Evolutionary conservation across 352 stramenopile genomes (phyloP).

Genomic region (Plasmopara viticola): DNA sequence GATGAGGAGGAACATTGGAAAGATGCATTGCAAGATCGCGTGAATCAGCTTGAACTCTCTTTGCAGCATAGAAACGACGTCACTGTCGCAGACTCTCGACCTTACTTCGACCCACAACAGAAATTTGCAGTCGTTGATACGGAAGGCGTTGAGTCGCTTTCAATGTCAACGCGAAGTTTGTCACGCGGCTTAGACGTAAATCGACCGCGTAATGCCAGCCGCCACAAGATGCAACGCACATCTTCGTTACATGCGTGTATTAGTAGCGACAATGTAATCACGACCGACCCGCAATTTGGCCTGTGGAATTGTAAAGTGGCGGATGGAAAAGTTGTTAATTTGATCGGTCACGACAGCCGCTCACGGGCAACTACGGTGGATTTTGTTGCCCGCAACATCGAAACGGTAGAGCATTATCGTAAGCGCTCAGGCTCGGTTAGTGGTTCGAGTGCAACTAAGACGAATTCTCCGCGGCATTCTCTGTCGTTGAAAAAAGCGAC

Average conservation of each 20-base stretch:
- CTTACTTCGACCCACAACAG: conserved; percentile 13
- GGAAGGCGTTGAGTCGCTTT: conserved; percentile 15
- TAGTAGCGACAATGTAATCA: conserved; percentile 13
- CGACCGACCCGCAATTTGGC: conserved; percentile 6
- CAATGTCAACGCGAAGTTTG: conserved; percentile 9
- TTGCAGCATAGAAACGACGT: conserved; percentile 36
- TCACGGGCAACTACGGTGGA: conserved; percentile 29
- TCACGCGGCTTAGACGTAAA: conserved; percentile 3
- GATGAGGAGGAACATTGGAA: conserved; percentile 80
- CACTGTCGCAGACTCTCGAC: conserved; percentile 11
- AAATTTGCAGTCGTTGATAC: conserved; percentile 4
- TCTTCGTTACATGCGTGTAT: conserved; percentile 30
- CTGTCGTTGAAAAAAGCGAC: conserved; percentile 29
- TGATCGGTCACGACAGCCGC: conserved; percentile 16
- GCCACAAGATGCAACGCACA: conserved; percentile 42
- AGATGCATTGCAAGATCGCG: conserved; percentile 65
- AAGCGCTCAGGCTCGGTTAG: conserved; percentile 28
- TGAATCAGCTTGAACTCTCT: conserved; percentile 68
- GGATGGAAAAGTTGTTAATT: conserved; percentile 4
- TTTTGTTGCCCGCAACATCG: conserved; percentile 36
- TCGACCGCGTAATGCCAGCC: conserved; percentile 12
- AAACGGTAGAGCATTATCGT: conserved; percentile 29
- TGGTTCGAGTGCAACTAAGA: conserved; percentile 11
- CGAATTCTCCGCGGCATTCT: conserved; percentile 22
- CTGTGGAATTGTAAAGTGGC: conserved; percentile 20